phyloP scores from a whole-genome alignment of 805 yeast species.

The Monosporozyma aerobia region DNA sequence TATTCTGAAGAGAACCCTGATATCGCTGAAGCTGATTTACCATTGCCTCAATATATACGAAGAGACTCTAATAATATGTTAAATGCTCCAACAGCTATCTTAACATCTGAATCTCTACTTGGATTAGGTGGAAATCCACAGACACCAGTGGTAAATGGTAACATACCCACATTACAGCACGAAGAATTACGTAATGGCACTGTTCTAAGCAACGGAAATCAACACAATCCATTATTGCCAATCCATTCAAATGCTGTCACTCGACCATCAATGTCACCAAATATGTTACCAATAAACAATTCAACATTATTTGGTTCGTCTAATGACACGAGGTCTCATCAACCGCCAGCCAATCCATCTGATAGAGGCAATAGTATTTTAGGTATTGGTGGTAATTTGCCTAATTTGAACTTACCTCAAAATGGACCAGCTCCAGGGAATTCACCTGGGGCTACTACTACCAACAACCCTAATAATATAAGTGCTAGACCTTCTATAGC shows the following conservation, averaged over 20 bases:
- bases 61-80: not conserved
- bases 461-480: not conserved
- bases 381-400: constrained; percentile 1
- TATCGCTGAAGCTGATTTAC: constrained; percentile 7
- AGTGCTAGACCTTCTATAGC: not conserved
- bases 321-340: not conserved
- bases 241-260: not conserved
- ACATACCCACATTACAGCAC: not conserved
- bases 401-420: not conserved
- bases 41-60: constrained; percentile 4
- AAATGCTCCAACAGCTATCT: constrained; percentile 1
- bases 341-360: not conserved
- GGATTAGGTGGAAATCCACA: not conserved
- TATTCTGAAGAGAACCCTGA: not conserved
- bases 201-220: not conserved
- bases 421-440: not conserved
- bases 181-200: not conserved
- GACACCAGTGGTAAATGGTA: not conserved
- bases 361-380: not conserved
- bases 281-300: not conserved
- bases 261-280: not conserved
- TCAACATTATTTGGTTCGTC: not conserved
- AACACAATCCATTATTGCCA: not conserved
- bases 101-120: not conserved
- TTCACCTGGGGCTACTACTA: not conserved